Evolutionary conservation across 2,329 filamentous ascomycete genomes (phyloP), one percentile per base, ranked within the genome.

Genomic region (Botrytis squamosa): DNA sequence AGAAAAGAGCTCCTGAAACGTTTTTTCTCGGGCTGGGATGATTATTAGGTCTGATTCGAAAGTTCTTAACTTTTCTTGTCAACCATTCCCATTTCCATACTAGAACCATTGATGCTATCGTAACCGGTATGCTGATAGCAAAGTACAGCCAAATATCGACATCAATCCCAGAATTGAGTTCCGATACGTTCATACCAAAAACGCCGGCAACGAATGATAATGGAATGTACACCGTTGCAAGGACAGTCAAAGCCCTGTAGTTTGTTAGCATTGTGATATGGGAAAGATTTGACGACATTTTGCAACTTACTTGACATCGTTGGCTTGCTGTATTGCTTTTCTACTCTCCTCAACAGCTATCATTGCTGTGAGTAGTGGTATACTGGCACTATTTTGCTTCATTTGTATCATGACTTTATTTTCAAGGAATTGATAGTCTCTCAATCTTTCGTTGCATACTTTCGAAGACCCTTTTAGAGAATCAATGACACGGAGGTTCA

Each of bases 251-350:
- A 22, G 49, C 49, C 36, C 36, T 29, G 42, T 10, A 38, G 0
- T 29, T 22, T 20, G 20, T 66, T 16, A 36, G 33, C 2, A 12
- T 12, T 12, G 10, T 1, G 22, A n/a, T 1, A 55, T 10, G 10
- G 7, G 7, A 16, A 2, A 2, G 0, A 6, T 4, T 29, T 55
- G 2, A 16, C 14, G 14, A 55, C 8, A 12, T 40, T 42, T 42
- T 4, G 16, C 22, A 57, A 59, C 49, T 59, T 44, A 69, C 49
- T 69, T 69, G 22, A 69, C 49, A 7, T 69, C 38, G 3, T 59
- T 55, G 16, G 66, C 66, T 69, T 69, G 66, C 49, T 44, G 66
- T 29, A 69, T 59, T 5, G 49, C 36, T 18, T 69, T 69, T 29
- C 52, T 52, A 9, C 49, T 59, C 14, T 69, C 66, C 25, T 69